Evolutionary conservation across 306 rosid species (phyloP), one percentile per base, ranked within the genome.

Genomic region (Comarum palustre): DNA sequence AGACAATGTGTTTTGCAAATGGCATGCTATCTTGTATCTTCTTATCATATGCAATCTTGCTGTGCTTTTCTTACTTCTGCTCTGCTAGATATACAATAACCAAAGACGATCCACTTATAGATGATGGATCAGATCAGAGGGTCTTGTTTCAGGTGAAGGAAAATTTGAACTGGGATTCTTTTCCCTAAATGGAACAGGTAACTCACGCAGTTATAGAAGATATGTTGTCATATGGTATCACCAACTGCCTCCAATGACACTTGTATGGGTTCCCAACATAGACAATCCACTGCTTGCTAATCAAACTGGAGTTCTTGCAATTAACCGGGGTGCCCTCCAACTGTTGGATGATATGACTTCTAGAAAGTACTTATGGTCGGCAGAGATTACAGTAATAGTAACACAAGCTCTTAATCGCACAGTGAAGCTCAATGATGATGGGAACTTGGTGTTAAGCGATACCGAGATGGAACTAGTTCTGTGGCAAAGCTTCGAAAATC

Each of bases 211-310:
- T n/a, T 6, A 38, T 1, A 8, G 13, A 17, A 76, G 68, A 60
- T 84, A 87, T 74, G 75, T 82, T 2, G 89, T 89, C 25, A 87
- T 84, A 42, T 84, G 87, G 89, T 78, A 83, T 59, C 8, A 57
- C 41, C 1, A 1, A 0, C 0, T 15, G 16, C 50, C 10, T 31
- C 55, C 78, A 32, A 3, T 0, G 38, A 77, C 78, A 22, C 57
- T 79, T 20, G 86, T 86, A 8, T 89, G 87, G 90, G 84, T 88
- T 60, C 85, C 86, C 43, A 88, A 88, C 71, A 75, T 86, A 66
- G 55, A 72, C 0, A 0, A 1, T 0, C 81, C 86, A 8, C 17
- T 74, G 1, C 5, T 1, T 7, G 8, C 3, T 6, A 11, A 25
- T 39, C 27, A 38, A 5, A 48, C 36, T 0, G 75, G 75, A 2